phyloP scores from a whole-genome alignment of 495 filamentous ascomycete genomes.

The Podospora pseudocomata region DNA sequence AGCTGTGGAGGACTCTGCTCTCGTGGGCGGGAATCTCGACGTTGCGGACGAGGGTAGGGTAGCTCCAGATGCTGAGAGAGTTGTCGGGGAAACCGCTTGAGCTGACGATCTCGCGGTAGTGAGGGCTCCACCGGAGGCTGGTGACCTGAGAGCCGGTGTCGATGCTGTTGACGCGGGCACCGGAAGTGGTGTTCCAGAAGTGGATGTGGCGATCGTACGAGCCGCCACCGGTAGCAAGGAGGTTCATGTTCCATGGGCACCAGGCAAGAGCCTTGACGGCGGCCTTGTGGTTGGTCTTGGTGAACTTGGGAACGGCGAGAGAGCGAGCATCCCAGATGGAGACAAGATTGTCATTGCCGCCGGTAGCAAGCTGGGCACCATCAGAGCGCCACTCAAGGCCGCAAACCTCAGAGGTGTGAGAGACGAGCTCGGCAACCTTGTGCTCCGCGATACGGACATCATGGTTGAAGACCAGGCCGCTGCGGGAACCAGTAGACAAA shows the following conservation, averaged over 20 bases:
- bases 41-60: conserved; percentile 92
- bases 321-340: conserved; percentile 98
- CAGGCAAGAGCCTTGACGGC: conserved; percentile 97
- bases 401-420: conserved; percentile 95
- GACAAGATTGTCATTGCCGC: conserved; percentile 97
- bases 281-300: conserved; percentile 98
- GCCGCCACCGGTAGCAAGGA: conserved; percentile 93
- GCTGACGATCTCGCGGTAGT: conserved; percentile 97
- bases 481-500: conserved; percentile 89
- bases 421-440: conserved; percentile 94
- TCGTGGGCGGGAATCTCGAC: conserved; percentile 99
- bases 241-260: conserved; percentile 98
- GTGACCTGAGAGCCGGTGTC: conserved; percentile 97
- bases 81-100: conserved; percentile 98
- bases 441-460: conserved; percentile 97
- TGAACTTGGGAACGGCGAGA: conserved; percentile 89
- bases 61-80: conserved; percentile 97
- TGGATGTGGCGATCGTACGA: conserved; percentile 97
- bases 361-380: conserved; percentile 92
- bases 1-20: conserved; percentile 91
- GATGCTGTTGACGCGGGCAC: conserved; percentile 96
- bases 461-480: conserved; percentile 97
- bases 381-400: conserved; percentile 96
- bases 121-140: conserved; percentile 87
- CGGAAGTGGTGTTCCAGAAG: conserved; percentile 99